phyloP scores from a whole-genome alignment of 306 rosid species.

The Albizia julibrissin region DNA sequence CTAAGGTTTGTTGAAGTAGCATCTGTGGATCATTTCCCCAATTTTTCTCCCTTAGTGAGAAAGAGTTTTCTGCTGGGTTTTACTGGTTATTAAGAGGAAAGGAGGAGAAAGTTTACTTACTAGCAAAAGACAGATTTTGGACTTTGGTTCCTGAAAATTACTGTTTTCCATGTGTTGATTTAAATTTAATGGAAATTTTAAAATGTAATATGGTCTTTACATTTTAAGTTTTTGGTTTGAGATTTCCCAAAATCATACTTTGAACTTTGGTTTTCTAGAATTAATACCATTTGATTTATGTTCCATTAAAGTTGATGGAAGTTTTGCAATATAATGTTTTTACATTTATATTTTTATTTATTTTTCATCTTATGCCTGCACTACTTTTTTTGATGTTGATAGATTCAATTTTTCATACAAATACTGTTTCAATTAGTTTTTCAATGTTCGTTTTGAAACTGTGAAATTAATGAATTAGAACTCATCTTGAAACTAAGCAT shows the following conservation, averaged over 20 bases:
- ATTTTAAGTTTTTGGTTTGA: neutral
- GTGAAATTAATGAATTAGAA: slow-evolving; percentile 9
- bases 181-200: neutral
- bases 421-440: neutral
- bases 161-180: neutral
- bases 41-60: neutral
- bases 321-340: slow-evolving; percentile 23
- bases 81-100: slow-evolving; percentile 14
- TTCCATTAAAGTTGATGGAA: slow-evolving; percentile 11
- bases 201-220: neutral
- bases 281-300: neutral
- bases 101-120: neutral
- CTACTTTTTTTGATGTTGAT: neutral
- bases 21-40: slow-evolving; percentile 26
- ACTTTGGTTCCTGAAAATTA: neutral
- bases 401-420: slow-evolving; percentile 12
- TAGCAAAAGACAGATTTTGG: slow-evolving; percentile 14
- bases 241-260: neutral
- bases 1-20: slow-evolving; percentile 66
- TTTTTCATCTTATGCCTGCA: neutral
- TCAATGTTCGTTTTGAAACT: neutral
- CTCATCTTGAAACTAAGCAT: slow-evolving; percentile 12
- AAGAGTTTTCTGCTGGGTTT: slow-evolving; percentile 10
- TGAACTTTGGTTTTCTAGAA: neutral
- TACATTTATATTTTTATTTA: neutral